Evolutionary conservation across 257 asterid genomes (phyloP).

Genomic region (Capsicum baccatum): DNA sequence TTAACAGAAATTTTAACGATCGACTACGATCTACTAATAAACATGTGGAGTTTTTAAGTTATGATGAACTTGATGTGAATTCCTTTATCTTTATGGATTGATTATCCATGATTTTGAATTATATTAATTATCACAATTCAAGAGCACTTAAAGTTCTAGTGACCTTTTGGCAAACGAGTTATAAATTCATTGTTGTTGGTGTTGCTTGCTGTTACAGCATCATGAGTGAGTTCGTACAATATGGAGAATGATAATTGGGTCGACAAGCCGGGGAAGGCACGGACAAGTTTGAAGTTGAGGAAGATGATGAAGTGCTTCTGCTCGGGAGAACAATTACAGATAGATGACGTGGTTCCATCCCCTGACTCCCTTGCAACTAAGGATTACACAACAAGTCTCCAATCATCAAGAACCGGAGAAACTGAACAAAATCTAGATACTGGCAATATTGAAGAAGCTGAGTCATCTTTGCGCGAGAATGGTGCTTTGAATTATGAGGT

Average conservation of each 20-base stretch:
- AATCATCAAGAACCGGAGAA: constrained; percentile 63
- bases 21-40: not conserved
- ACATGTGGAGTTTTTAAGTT: not conserved
- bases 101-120: not conserved
- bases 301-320: constrained; percentile 72
- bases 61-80: not conserved
- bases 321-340: constrained; percentile 58
- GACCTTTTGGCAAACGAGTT: constrained; percentile 11
- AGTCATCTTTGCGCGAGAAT: constrained; percentile 79
- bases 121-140: not conserved
- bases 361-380: constrained; percentile 61
- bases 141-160: not conserved
- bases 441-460: constrained; percentile 92
- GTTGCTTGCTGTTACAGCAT: constrained; percentile 39
- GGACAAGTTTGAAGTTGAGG: constrained; percentile 41
- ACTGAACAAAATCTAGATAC: constrained; percentile 62
- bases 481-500: constrained; percentile 86
- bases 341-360: constrained; percentile 57
- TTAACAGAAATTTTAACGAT: not conserved
- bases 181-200: constrained; percentile 31
- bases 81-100: not conserved
- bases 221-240: constrained; percentile 41
- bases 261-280: constrained; percentile 40
- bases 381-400: constrained; percentile 54
- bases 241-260: constrained; percentile 58